phyloP scores from a whole-genome alignment of 1,139 yeast species.

The Suhomyces bribrorum region DNA sequence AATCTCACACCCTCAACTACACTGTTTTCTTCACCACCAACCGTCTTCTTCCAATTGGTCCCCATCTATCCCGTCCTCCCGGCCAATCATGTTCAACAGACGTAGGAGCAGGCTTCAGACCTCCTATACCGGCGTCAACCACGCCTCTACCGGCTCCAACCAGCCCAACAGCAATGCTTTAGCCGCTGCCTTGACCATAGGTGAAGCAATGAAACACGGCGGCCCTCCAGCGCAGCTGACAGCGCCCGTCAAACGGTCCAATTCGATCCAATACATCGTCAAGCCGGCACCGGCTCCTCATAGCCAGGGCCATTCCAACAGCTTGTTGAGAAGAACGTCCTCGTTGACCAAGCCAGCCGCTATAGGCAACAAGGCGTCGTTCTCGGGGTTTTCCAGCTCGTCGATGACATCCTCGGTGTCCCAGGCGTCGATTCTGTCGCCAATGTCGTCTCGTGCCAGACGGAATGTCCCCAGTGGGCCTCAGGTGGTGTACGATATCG shows the following conservation, averaged over 20 bases:
- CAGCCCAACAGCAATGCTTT: constrained; percentile 45
- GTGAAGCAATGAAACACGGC: constrained; percentile 28
- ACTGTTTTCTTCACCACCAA: neutral
- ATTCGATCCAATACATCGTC: constrained; percentile 17
- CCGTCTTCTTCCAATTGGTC: neutral
- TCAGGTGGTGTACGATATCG: constrained; percentile 25
- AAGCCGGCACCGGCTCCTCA: constrained; percentile 11
- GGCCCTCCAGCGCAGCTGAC: constrained; percentile 19
- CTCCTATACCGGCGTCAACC: constrained; percentile 50
- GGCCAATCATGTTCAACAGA: constrained; percentile 33
- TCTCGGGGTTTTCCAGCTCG: constrained; percentile 12
- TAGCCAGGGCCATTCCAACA: constrained; percentile 1
- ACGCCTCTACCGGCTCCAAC: constrained; percentile 31
- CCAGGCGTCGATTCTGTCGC: constrained; percentile 6
- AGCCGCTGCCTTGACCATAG: constrained; percentile 52
- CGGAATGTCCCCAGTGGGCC: constrained; percentile 9
- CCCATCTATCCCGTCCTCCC: neutral
- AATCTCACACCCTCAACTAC: no score
- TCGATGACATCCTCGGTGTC: constrained; percentile 17
- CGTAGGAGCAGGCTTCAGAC: constrained; percentile 39
- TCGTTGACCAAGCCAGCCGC: constrained; percentile 6
- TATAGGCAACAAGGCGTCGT: constrained; percentile 3
- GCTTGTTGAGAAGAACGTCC: constrained; percentile 9
- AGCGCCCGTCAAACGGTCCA: constrained; percentile 18
- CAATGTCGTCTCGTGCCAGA: constrained; percentile 7